Evolutionary conservation across 495 filamentous ascomycete genomes (phyloP).

Genomic region (Staphylotrichum tortipilum): DNA sequence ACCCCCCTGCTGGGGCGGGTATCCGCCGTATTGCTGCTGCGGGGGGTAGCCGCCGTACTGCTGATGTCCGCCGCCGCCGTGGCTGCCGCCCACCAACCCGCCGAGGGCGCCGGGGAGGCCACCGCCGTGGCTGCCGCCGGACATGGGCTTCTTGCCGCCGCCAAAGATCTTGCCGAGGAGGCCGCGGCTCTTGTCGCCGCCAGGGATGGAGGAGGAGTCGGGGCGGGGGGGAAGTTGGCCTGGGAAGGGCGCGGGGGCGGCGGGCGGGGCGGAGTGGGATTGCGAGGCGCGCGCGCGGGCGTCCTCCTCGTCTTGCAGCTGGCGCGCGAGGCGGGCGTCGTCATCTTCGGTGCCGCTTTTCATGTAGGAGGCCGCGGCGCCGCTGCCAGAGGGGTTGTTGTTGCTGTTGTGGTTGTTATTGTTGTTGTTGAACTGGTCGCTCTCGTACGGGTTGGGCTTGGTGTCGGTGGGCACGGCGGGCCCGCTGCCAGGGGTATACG

Average conservation of each 20-base stretch:
- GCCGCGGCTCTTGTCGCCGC: constrained; percentile 31
- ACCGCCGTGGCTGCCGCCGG: constrained; percentile 9
- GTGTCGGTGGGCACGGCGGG: constrained; percentile 41
- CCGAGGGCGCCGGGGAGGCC: constrained; percentile 8
- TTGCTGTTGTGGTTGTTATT: constrained; percentile 5
- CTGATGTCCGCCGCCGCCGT: constrained; percentile 23
- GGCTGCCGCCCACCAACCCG: constrained; percentile 7
- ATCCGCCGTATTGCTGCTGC: constrained; percentile 26
- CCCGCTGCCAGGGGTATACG: constrained; percentile 43
- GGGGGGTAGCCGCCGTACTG: constrained; percentile 28
- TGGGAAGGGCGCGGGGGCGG: constrained; percentile 24
- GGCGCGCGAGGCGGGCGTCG: constrained; percentile 65
- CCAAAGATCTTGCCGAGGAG: constrained; percentile 49
- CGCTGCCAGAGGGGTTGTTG: constrained; percentile 46
- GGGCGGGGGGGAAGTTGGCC: constrained; percentile 34
- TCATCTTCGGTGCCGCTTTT: constrained; percentile 36
- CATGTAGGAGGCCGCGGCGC: constrained; percentile 23
- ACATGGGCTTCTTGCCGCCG: constrained; percentile 23
- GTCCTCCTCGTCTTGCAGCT: constrained; percentile 77
- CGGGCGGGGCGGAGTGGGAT: no score
- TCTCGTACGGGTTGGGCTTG: constrained; percentile 54
- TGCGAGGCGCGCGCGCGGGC: constrained; percentile 39
- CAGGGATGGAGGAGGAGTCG: constrained; percentile 15
- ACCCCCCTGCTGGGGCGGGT: constrained; percentile 17
- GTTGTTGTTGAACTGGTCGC: constrained; percentile 4